Evolutionary conservation across 2,329 filamentous ascomycete species (phyloP), one percentile per base, ranked within the genome.

Genomic region (Fusarium nurragi): DNA sequence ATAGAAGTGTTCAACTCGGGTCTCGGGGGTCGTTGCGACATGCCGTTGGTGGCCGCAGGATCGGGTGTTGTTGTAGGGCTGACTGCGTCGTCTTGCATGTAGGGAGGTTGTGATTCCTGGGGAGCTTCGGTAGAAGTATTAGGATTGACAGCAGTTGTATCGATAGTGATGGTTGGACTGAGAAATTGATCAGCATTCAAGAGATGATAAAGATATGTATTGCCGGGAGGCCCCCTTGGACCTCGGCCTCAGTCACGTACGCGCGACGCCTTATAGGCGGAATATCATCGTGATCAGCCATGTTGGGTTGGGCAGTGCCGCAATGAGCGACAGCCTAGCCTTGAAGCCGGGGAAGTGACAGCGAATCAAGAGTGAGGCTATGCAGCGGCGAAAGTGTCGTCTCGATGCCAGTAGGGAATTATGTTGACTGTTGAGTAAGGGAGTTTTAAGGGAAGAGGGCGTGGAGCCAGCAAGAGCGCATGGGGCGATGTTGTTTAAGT

Each of bases 161-260:
- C 82, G 50, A 86, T 85, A 48, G 81, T 86, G 58, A 85, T 85
- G 50, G 83, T 84, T 32, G 83, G 83, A 38, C 83, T 85, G 59
- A 21, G 51, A 36, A 23, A 44, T 39, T 41, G 11, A 54, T 71
- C 25, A 72, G 69, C 40, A 67, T 41, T 40, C 19, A 43, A 52
- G 34, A 38, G 26, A 21, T 58, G 47, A 63, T 58, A 45, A 66
- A 54, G 54, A 26, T 44, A 28, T 34, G 22, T 11, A 26, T 41
- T 34, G 48, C 32, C 51, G 18, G 54, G 59, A 69, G 58, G 65
- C 65, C 57, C 45, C 50, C 37, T 49, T 44, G 23, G 26, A 28
- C 19, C 44, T 55, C 48, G 41, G 56, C 47, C 41, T 52, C 21
- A 53, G 25, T 54, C 47, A 72, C 70, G 18, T 67, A 72, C 70